Percentiles rank a stretch among this genome's conserved stretches.
These are phyloP conservation scores for Penstemon eatonii DNA, from an alignment of 257 asterid genomes.

Conservation along the genomic window DNA sequence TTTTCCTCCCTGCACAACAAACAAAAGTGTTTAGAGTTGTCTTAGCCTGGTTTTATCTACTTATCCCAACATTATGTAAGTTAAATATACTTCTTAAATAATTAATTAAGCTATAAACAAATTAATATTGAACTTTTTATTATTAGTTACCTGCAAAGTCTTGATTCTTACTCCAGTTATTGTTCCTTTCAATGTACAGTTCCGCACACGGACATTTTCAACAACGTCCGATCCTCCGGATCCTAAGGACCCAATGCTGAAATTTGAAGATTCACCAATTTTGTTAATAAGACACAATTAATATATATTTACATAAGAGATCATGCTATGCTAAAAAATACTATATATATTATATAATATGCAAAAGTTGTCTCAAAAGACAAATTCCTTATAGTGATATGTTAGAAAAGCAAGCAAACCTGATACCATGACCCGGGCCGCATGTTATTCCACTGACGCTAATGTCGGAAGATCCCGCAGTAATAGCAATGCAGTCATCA, in stretches of 20 bases:
- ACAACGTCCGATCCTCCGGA: slow-evolving; percentile 55
- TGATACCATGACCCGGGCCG: slow-evolving; percentile 77
- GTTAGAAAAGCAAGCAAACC: slow-evolving; percentile 31
- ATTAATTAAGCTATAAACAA: not conserved
- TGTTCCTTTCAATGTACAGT: slow-evolving; percentile 54
- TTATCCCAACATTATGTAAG: too few species aligned
- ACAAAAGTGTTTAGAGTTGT: not conserved
- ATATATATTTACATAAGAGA: not conserved
- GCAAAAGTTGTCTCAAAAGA: too few species aligned
- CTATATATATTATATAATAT: too few species aligned
- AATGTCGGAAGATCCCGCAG: slow-evolving; percentile 55
- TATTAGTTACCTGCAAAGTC: slow-evolving; percentile 47
- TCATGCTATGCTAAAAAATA: not conserved
- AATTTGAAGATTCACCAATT: not conserved
- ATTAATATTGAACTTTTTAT: not conserved
- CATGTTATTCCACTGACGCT: slow-evolving; percentile 50
- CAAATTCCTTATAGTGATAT: too few species aligned
- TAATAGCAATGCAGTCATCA: slow-evolving; percentile 68
- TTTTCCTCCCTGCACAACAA: slow-evolving; percentile 52
- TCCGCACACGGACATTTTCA: slow-evolving; percentile 55
- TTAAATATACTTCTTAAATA: not conserved
- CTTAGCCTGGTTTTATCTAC: too few species aligned
- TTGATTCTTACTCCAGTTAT: slow-evolving; percentile 62
- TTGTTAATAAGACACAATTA: slow-evolving; percentile 3
- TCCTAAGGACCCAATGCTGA: slow-evolving; percentile 67